Percentiles rank a stretch among this genome's conserved stretches.
phyloP scores from a whole-genome alignment of 1,139 yeast genomes.

The Debaryomycetaceae sp. region DNA sequence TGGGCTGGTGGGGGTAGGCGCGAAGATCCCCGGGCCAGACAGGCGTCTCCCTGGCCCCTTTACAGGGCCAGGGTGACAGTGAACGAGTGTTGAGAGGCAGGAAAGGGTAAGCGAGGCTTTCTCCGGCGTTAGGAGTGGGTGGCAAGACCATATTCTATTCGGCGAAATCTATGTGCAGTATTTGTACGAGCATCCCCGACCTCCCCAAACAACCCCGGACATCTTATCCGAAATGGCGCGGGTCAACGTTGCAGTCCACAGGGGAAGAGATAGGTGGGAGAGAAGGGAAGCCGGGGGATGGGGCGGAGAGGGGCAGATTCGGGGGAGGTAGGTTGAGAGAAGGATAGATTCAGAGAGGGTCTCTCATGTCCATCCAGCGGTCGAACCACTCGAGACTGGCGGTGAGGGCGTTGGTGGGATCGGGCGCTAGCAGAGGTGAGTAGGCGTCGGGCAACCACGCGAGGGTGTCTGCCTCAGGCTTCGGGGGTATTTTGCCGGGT shows the following conservation, averaged over 20 bases:
- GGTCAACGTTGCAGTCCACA: neutral
- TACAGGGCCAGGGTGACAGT: no score
- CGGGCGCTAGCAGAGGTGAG: neutral
- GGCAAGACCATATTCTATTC: no score
- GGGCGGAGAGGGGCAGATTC: no score
- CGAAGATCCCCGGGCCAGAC: no score
- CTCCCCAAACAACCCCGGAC: neutral
- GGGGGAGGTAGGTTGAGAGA: no score
- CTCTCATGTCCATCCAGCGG: constrained; percentile 36
- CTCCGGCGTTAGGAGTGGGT: no score
- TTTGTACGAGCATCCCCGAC: neutral
- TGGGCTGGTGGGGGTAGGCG: no score
- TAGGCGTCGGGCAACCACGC: neutral
- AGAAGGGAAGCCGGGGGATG: no score
- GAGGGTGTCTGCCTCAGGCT: neutral
- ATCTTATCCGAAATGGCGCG: neutral
- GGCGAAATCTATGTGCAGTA: neutral
- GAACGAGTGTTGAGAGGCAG: neutral
- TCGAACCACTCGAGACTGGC: constrained; percentile 54
- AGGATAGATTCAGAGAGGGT: neutral
- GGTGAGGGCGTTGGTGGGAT: neutral
- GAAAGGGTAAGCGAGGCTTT: neutral
- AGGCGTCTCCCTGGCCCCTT: no score
- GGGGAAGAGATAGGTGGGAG: no score
- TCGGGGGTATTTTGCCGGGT: neutral